A percentile compares a stretch with the other conserved stretches of the same genome.
Evolutionary conservation across 176 grass and related monocot species (phyloP).

Genomic region (Cenchrus purpureus): DNA sequence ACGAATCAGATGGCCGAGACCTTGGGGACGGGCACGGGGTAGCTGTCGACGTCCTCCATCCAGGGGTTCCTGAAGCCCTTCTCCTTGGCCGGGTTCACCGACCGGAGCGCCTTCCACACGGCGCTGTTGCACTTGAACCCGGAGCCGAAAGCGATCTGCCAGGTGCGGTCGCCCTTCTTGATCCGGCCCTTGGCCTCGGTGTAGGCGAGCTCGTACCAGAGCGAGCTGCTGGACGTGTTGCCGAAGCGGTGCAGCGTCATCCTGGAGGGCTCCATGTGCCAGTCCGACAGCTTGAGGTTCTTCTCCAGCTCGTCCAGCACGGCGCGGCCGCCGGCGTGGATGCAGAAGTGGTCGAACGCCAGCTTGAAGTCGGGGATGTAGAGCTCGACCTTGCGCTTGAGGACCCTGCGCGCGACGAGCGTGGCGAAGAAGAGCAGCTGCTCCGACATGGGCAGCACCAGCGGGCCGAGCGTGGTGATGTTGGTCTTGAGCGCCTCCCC

Average conservation of each 20-base stretch:
- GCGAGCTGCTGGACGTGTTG: slow-evolving; percentile 76
- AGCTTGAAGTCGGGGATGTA: slow-evolving; percentile 85
- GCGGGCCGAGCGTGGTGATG: slow-evolving; percentile 63
- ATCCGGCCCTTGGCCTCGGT: slow-evolving; percentile 63
- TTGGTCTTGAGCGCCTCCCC: slow-evolving; percentile 64
- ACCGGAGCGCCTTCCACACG: slow-evolving; percentile 65
- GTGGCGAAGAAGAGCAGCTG: slow-evolving; percentile 71
- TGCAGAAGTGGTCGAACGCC: slow-evolving; percentile 79
- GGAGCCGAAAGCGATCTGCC: slow-evolving; percentile 70
- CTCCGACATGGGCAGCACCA: slow-evolving; percentile 57
- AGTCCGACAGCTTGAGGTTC: slow-evolving; percentile 51
- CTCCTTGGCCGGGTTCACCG: slow-evolving; percentile 49
- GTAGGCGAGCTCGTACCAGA: slow-evolving; percentile 79
- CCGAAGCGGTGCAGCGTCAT: slow-evolving; percentile 76
- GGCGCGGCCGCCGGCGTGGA: slow-evolving; percentile 60
- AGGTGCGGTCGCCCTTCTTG: slow-evolving; percentile 60
- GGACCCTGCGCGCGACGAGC: slow-evolving; percentile 33
- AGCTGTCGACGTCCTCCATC: slow-evolving; percentile 49
- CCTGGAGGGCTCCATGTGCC: slow-evolving; percentile 79
- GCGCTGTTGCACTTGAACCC: slow-evolving; percentile 82
- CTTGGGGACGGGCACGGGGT: slow-evolving; percentile 54
- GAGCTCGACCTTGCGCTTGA: slow-evolving; percentile 51
- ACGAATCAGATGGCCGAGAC: slow-evolving; percentile 27
- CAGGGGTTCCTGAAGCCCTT: slow-evolving; percentile 42
- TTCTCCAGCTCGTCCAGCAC: slow-evolving; percentile 73